A percentile compares a stretch with the other conserved stretches of the same genome.
Conservation (phyloP, 31 red algal genomes). For the Asparagopsis taxiformis region DNA sequence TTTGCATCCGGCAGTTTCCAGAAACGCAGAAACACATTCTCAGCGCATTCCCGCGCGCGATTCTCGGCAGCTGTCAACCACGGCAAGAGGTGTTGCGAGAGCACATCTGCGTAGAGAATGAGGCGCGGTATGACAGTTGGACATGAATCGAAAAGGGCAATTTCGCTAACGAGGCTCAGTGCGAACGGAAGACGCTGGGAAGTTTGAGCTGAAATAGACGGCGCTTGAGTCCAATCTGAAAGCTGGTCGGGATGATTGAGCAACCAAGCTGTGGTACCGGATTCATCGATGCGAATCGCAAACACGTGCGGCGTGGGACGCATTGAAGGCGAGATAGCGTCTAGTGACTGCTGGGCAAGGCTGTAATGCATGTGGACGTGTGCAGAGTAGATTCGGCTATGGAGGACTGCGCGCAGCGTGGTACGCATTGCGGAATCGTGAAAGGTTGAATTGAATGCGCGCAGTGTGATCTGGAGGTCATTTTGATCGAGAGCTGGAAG, state of each 20-base stretch:
- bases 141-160: neutral
- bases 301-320: constrained; percentile 1
- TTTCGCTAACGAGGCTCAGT: neutral
- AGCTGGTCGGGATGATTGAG: neutral
- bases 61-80: constrained; percentile 24
- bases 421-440: neutral
- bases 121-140: neutral
- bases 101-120: constrained; percentile 47
- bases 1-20: constrained; percentile 7
- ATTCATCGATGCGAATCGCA: neutral
- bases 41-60: neutral
- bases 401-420: constrained; percentile 16
- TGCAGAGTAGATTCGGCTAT: constrained; percentile 12
- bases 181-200: neutral
- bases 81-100: neutral
- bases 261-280: neutral
- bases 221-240: neutral
- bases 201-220: neutral
- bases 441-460: neutral
- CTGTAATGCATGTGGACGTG: constrained; percentile 32
- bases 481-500: neutral
- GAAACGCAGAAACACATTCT: constrained; percentile 46
- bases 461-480: neutral
- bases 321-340: neutral
- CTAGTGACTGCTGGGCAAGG: neutral